Base-by-base conservation (phyloP, 257 asterid species). In the Petunia axillaris region DNA sequence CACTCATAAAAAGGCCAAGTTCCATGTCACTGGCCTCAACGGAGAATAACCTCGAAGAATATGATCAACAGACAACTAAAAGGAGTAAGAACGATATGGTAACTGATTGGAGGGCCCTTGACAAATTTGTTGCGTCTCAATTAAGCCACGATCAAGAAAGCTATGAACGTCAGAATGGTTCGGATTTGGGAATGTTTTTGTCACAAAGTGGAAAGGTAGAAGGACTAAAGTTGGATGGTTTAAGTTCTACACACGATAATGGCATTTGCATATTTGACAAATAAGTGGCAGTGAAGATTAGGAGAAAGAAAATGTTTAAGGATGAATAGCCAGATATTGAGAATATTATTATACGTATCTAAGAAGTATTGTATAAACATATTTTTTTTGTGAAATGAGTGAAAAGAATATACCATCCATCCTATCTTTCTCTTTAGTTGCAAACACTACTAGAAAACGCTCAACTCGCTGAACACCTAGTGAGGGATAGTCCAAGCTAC, bases 61-160 rank as follows among this genome's bases (percentile, higher is more conserved):
- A 80, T 2, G 54, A 50, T 10, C 59, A 6, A 37, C 14, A 8
- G 14, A 62, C 8, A 7, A 62, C 15, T 2, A 62, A 62, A 35
- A 35, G 41, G 39, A 8, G 66, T 1, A 60, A 60, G 65, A 60
- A 88, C 71, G 86, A 87, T 13, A 88, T 86, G 6, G 87, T 81
- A 38, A 74, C 89, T 2, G 93, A 91, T 62, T 91, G 96, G 96
- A 88, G 96, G 83, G 91, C 82, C 7, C 90, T 91, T 2, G 96
- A 91, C 81, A 91, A 87, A 82, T 89, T 91, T 84, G 96, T 91
- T 54, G 96, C 96, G 16, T 89, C 92, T 40, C 96, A 91, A 84
- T 77, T 91, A 58, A 91, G 93, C 86, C 92, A 89, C 43, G 93
- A 88, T 14, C 15, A 62, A 0, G 76, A 54, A 1, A 70, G 88